Evolutionary conservation across 352 stramenopile species (phyloP).

Genomic region (Phytophthora sp.): DNA sequence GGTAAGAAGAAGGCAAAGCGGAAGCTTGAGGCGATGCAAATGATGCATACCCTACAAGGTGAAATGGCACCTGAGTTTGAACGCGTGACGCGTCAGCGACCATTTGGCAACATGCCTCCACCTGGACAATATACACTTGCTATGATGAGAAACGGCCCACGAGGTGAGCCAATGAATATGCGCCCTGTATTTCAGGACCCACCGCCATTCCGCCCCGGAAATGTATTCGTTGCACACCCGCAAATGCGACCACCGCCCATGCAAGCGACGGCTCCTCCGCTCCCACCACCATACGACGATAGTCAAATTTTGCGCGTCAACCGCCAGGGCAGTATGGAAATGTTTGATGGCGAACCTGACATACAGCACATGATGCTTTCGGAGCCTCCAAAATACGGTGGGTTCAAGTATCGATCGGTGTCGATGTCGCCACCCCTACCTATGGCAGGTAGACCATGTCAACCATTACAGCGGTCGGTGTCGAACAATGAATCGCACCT

Average conservation of each 20-base stretch:
- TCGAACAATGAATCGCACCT: constrained; percentile 3
- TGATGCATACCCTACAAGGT: constrained; percentile 9
- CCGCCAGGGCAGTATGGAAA: constrained; percentile 64
- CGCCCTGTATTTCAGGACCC: constrained; percentile 30
- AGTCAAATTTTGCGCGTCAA: constrained; percentile 81
- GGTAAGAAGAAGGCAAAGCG: constrained; percentile 82
- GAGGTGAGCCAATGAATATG: constrained; percentile 17
- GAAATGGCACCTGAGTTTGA: constrained; percentile 34
- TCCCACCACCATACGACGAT: constrained; percentile 37
- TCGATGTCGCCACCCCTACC: constrained; percentile 20
- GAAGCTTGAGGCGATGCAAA: constrained; percentile 66
- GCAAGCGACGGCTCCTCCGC: constrained; percentile 3
- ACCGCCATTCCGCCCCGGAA: constrained; percentile 13
- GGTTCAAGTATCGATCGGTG: constrained; percentile 55
- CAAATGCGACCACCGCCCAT: constrained; percentile 7
- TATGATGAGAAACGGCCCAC: constrained; percentile 31
- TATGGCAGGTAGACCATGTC: neutral
- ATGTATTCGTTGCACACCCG: constrained; percentile 5
- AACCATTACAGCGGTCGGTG: constrained; percentile 18
- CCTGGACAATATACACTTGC: constrained; percentile 26
- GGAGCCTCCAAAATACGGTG: constrained; percentile 19
- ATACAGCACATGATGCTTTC: constrained; percentile 13
- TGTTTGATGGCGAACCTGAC: constrained; percentile 36
- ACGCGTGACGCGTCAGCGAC: constrained; percentile 38
- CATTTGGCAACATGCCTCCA: constrained; percentile 14